Percentiles rank a stretch among this genome's conserved stretches.
Conservation (phyloP, 345 rosid genomes). For the Isatis tinctoria region DNA sequence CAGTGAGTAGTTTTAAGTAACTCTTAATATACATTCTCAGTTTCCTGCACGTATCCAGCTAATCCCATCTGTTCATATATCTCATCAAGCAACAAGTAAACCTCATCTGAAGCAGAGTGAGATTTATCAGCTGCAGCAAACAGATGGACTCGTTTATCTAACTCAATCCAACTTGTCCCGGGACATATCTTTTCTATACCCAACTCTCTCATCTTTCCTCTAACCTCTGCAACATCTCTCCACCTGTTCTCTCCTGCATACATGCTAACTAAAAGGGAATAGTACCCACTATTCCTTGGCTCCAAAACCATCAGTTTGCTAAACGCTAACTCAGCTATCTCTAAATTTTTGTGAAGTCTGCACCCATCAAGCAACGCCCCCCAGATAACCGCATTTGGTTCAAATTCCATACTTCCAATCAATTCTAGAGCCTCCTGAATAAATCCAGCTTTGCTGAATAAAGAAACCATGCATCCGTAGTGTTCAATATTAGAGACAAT, state of each 20-base stretch:
- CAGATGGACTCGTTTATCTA: slow-evolving; percentile 41
- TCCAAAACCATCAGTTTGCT: slow-evolving; percentile 55
- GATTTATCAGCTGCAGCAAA: slow-evolving; percentile 66
- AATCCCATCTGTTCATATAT: slow-evolving; percentile 52
- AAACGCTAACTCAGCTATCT: slow-evolving; percentile 55
- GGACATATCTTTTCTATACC: slow-evolving; percentile 56
- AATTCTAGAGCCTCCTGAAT: slow-evolving; percentile 57
- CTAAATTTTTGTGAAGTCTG: slow-evolving; percentile 55
- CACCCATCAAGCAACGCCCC: slow-evolving; percentile 70
- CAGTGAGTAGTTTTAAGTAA: not conserved
- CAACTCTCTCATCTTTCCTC: slow-evolving; percentile 50
- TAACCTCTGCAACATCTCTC: slow-evolving; percentile 56
- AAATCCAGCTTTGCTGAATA: slow-evolving; percentile 68
- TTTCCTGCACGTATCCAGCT: slow-evolving; percentile 23
- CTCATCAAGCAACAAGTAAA: slow-evolving; percentile 45
- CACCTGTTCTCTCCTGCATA: slow-evolving; percentile 64
- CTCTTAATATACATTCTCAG: slow-evolving; percentile 16
- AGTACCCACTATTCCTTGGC: slow-evolving; percentile 58
- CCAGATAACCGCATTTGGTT: slow-evolving; percentile 75
- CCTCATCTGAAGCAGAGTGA: slow-evolving; percentile 45
- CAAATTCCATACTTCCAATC: slow-evolving; percentile 44
- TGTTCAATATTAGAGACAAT: slow-evolving; percentile 50
- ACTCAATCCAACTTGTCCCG: slow-evolving; percentile 70
- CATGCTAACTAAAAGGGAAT: slow-evolving; percentile 52
- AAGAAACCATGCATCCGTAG: slow-evolving; percentile 76